Evolutionary conservation across 2,329 filamentous ascomycete species (phyloP), one percentile per base, ranked within the genome.

Genomic region (Annulohypoxylon truncatum): DNA sequence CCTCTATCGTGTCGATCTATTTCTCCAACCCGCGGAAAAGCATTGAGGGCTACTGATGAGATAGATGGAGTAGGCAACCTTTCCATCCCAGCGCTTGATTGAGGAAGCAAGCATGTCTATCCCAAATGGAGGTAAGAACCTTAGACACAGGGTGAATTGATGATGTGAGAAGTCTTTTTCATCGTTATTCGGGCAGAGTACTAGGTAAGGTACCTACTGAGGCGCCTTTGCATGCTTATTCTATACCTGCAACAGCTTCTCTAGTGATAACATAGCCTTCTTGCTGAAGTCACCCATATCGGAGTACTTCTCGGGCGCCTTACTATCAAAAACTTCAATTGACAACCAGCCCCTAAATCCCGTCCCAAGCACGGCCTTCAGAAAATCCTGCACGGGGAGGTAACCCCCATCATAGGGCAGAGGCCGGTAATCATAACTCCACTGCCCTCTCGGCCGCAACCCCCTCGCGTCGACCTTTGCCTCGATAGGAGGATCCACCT

Each of bases 371-470:
- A 94, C 90, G 2, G 90, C 90, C 64, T 81, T 83, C 0, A 89
- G 79, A 57, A 93, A 88, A 50, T 89, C 86, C 9, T 84, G 82
- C 22, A 92, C 85, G 0, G 90, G 91, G 33, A 94, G 76, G 74
- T 92, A 93, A 0, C 91, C 92, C 0, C 89, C 89, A 61, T 89
- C 84, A 70, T 87, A 92, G 0, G 91, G 90, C 62, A 92, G 76
- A 0, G 91, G 90, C 20, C 92, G 80, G 66, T 87, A 90, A 67
- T 89, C 88, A 77, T 91, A 88, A 72, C 90, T 93, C 92, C 92
- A 94, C 29, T 85, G 80, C 0, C 85, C 89, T 31, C 89, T 81
- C 0, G 91, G 88, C 28, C 88, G 78, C 44, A 89, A 71, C 0
- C 88, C 89, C 4, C 80, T 77, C 22, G 84, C 79, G 31, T 86